Evolutionary conservation across 371 early-diverging fungal genomes (phyloP).

Genomic region (Mucor indicus): DNA sequence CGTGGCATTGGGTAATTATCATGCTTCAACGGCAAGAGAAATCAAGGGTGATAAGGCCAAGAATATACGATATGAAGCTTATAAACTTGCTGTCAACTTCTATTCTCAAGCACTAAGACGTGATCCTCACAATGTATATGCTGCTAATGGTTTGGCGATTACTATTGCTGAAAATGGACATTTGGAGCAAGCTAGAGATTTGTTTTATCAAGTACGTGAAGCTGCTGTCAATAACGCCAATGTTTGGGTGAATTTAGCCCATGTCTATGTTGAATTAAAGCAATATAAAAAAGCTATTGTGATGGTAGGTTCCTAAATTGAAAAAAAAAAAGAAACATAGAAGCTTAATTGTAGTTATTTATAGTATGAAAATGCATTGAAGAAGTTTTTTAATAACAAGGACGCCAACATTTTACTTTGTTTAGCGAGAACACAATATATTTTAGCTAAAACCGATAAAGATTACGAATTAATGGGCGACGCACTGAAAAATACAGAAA

Average conservation of each 20-base stretch:
- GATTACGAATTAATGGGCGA: slow-evolving; percentile 63
- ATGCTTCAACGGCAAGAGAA: slow-evolving; percentile 61
- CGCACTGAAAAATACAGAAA: slow-evolving; percentile 61
- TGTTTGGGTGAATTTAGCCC: slow-evolving; percentile 77
- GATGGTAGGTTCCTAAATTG: slow-evolving; percentile 27
- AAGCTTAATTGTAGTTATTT: background rate
- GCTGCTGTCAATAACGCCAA: slow-evolving; percentile 53
- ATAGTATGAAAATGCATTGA: slow-evolving; percentile 67
- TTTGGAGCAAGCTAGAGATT: slow-evolving; percentile 66
- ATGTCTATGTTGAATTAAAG: slow-evolving; percentile 70
- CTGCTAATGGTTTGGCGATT: slow-evolving; percentile 80
- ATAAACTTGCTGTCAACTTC: slow-evolving; percentile 77
- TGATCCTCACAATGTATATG: slow-evolving; percentile 70
- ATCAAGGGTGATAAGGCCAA: slow-evolving; percentile 38
- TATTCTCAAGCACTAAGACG: slow-evolving; percentile 75
- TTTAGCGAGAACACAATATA: slow-evolving; percentile 80
- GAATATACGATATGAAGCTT: slow-evolving; percentile 45
- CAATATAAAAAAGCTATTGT: slow-evolving; percentile 72
- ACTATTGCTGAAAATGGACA: slow-evolving; percentile 74
- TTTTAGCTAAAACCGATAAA: slow-evolving; percentile 72
- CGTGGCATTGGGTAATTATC: slow-evolving; percentile 79
- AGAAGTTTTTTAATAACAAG: slow-evolving; percentile 50
- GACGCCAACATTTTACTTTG: slow-evolving; percentile 65
- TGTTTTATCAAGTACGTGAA: slow-evolving; percentile 74
- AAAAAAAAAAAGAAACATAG: background rate